A percentile compares a stretch with the other conserved stretches of the same genome.
Evolutionary conservation across 768 basidiomycete genomes (phyloP).

Genomic region (Termitomyces sp.): DNA sequence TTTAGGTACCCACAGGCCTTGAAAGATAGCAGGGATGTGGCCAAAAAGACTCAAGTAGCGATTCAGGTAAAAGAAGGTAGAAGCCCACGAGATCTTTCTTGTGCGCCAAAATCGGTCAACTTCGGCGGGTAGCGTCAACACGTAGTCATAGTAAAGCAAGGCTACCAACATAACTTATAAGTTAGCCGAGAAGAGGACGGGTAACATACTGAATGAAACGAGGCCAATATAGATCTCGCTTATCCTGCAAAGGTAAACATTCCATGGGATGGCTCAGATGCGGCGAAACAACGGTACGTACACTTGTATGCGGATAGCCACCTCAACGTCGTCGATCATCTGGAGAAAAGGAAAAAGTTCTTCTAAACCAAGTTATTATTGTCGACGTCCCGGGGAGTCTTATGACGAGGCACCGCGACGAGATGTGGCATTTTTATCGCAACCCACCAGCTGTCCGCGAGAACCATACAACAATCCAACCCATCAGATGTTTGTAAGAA

Average conservation of each 20-base stretch:
- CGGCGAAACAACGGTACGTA: not conserved
- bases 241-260: not conserved
- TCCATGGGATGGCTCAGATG: not conserved
- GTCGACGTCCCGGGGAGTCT: not conserved
- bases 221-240: not conserved
- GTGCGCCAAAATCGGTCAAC: not conserved
- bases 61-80: slow-evolving; percentile 20
- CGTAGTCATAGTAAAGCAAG: not conserved
- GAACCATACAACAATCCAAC: too few relatives aligned
- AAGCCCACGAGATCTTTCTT: slow-evolving; percentile 22
- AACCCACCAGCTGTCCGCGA: not conserved
- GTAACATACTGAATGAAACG: not conserved
- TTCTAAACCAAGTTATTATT: not conserved
- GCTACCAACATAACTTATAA: not conserved
- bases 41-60: slow-evolving; percentile 6
- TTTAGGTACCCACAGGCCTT: slow-evolving; percentile 24
- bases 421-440: not conserved
- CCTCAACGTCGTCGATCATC: not conserved
- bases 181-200: not conserved
- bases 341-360: not conserved
- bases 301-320: not conserved
- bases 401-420: not conserved
- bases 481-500: not conserved
- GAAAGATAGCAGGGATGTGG: slow-evolving; percentile 23
- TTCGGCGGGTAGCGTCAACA: not conserved